Base-by-base conservation (phyloP, 208 protist genomes). In the Trypanosoma lewisi region DNA sequence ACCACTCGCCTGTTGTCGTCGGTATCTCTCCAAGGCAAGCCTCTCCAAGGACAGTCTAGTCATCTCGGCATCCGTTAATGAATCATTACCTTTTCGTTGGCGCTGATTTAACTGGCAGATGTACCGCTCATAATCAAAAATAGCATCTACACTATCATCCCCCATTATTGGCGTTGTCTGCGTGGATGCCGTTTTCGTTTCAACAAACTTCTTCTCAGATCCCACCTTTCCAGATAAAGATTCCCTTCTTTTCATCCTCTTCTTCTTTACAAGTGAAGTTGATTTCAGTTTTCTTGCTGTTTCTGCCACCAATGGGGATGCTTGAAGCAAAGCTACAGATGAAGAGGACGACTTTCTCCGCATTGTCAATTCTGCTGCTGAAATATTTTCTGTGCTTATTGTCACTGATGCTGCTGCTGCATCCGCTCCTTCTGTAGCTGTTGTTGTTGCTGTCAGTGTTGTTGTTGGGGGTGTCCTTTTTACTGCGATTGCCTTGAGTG, bases 61-160 rank as follows among this genome's bases (percentile, higher is more conserved):
- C 31, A 37, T 21, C 44, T 42, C 39, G 78, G 31, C 14, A 66
- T 54, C 16, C 79, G 16, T 42, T 78, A 78, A 44, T 21, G 42
- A 47, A 25, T 1, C 42, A n/a, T 19, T 47, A 25, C 42, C 42
- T 47, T 19, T 2, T 12, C 39, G n/a, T 23, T 7, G 42, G 23
- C 0, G 3, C n/a, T 19, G 14, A 14, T 76, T 63, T 16, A 78
- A 49, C 23, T 60, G 21, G 33, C 50, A 58, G 12, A 82, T 60
- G 45, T 86, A 83, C 39, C 76, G 54, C 42, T 92, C 85, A 67
- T 95, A 93, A 63, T 93, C 85, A 65, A 93, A 93, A 48, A 93
- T 82, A 31, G 89, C 89, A 53, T 91, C 82, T 27, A 89, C 79
- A 41, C 72, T 86, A 9, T 78, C 69, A 28, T 53, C 41, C 1